Evolutionary conservation across 2,329 filamentous ascomycete species (phyloP).

Genomic region (Penicillium olsonii): DNA sequence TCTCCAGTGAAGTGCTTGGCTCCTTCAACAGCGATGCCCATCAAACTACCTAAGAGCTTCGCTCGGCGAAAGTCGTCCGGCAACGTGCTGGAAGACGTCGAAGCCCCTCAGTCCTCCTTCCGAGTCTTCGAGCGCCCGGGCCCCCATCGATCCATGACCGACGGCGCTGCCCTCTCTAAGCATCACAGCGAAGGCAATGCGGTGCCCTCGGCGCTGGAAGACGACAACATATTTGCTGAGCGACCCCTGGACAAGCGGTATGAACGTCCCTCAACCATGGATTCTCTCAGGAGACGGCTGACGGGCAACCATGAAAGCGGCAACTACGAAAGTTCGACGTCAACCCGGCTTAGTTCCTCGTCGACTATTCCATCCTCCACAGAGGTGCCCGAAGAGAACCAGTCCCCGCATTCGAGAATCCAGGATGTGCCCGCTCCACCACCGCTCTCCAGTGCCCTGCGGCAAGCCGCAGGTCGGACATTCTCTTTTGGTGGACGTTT

Average conservation of each 20-base stretch:
- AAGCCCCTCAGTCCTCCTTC: conserved; percentile 51
- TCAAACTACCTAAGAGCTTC: conserved; percentile 58
- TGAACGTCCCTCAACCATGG: conserved; percentile 19
- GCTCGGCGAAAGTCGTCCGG: conserved; percentile 57
- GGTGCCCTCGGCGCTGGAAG: conserved; percentile 37
- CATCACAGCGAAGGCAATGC: conserved; percentile 36
- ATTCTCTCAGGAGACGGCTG: conserved; percentile 26
- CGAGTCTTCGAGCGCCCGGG: conserved; percentile 55
- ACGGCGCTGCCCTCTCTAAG: conserved; percentile 39
- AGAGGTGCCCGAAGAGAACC: conserved; percentile 46
- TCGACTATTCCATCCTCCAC: conserved; percentile 59
- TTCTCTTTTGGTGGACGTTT: conserved; percentile 55
- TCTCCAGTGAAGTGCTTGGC: conserved; percentile 2
- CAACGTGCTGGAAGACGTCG: conserved; percentile 53
- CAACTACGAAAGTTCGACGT: conserved; percentile 51
- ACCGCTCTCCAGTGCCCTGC: conserved; percentile 41
- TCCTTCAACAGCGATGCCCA: conserved; percentile 47
- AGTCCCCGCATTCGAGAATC: conserved; percentile 39
- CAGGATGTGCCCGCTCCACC: conserved; percentile 47
- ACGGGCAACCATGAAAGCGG: conserved; percentile 48
- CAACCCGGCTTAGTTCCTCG: conserved; percentile 56
- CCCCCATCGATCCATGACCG: conserved; percentile 45
- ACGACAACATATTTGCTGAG: conserved; percentile 44
- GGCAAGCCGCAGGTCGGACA: conserved; percentile 51
- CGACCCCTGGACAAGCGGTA: conserved; percentile 40